Evolutionary conservation across 2,329 filamentous ascomycete genomes (phyloP), one percentile per base, ranked within the genome.

Genomic region (Colletotrichum sp.): DNA sequence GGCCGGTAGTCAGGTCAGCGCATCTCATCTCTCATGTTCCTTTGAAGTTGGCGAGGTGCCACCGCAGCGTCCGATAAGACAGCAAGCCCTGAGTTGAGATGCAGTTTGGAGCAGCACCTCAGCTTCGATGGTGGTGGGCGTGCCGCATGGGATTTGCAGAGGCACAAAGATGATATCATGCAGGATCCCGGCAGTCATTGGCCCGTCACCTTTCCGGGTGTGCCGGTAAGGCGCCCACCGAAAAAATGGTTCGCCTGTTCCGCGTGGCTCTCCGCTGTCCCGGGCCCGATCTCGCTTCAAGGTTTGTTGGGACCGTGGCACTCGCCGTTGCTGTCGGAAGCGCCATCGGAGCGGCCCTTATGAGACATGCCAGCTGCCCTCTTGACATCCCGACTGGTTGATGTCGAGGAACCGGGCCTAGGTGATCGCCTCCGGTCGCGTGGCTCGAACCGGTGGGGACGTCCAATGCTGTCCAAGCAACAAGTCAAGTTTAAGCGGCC

Each of bases 221-320:
- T 52, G 39, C 70, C 64, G 49, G 26, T 16, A 64, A 71, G 75
- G 75, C 75, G 62, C 34, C 71, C 60, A 75, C 52, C 71, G 74
- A 63, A 67, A 44, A 30, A 3, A 49, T 71, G 36, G 66, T 60
- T 60, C 71, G 71, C 75, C 44, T 26, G 49, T 32, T 39, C 28
- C 8, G 39, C 39, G 39, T 49, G 39, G 39, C 39, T 49, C 18
- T 49, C 39, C 39, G 5, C 39, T 49, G 18, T 30, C 63, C 21
- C 34, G 34, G 18, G 18, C 18, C 64, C 64, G 71, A 62, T 36
- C 16, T 68, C 55, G 57, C 73, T 32, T 44, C 10, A 15, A 34
- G 21, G 30, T 8, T 4, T 28, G 57, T n/a, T 34, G 44, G 6
- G 15, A 21, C 59, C 18, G 32, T 65, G 18, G 24, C 57, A 60